Conservation (phyloP, 495 filamentous ascomycete genomes). For the Penicillium paxilli region DNA sequence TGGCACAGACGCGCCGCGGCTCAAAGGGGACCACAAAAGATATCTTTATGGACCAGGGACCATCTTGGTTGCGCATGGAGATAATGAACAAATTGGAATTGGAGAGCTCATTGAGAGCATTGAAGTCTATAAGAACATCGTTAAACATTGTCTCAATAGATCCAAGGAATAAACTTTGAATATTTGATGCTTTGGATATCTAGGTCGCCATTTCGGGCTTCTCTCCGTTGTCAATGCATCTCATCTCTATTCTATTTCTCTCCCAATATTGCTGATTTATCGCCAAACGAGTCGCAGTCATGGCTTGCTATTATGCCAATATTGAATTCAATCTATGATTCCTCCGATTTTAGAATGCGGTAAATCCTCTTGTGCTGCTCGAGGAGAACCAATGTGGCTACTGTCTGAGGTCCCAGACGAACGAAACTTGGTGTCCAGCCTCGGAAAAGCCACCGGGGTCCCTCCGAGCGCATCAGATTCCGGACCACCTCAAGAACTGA, state of each 20-base stretch:
- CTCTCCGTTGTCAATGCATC: too few relatives aligned
- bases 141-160: neutral
- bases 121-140: conserved; percentile 56
- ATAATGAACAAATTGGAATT: conserved; percentile 70
- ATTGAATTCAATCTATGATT: neutral
- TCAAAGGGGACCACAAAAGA: conserved; percentile 53
- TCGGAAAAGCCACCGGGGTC: conserved; percentile 73
- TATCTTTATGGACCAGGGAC: conserved; percentile 81
- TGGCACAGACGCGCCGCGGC: conserved; percentile 72
- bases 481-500: conserved; percentile 15
- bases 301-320: too few relatives aligned
- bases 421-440: conserved; percentile 92
- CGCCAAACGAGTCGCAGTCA: too few relatives aligned
- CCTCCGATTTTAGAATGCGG: neutral
- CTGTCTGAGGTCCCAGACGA: conserved; percentile 77
- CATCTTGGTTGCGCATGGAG: conserved; percentile 76
- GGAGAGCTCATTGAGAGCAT: conserved; percentile 64
- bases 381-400: conserved; percentile 82
- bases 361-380: conserved; percentile 70
- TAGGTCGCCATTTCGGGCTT: too few relatives aligned
- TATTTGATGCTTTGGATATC: neutral
- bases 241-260: too few relatives aligned
- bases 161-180: neutral
- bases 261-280: too few relatives aligned
- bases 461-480: conserved; percentile 17